Conservation (phyloP, 139 green algal genomes). For the Chlorella sp. region DNA sequence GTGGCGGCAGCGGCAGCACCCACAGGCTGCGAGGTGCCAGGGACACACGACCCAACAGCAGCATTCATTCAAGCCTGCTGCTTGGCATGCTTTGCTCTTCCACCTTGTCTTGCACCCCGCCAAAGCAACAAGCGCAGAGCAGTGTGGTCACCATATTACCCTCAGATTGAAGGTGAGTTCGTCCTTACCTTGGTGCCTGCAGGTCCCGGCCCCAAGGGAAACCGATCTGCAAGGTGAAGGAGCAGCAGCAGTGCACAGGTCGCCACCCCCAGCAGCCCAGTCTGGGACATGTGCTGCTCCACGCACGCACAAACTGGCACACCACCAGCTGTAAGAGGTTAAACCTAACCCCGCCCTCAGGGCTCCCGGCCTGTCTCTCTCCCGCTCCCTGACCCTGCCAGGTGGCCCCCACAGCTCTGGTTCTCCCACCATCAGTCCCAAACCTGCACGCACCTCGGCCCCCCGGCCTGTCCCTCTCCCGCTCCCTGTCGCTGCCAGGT, state of each 20-base stretch:
- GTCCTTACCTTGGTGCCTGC: neutral
- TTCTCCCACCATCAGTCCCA: neutral
- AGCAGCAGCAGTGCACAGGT: too few species aligned
- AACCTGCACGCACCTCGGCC: too few species aligned
- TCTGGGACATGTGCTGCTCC: too few species aligned
- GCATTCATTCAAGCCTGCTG: neutral
- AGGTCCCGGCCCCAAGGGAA: neutral
- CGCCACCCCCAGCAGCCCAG: too few species aligned
- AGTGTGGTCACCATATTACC: neutral
- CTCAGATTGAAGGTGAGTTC: neutral
- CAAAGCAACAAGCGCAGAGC: neutral
- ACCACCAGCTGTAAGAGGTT: neutral
- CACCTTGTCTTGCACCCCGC: neutral
- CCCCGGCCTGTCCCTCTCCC: neutral
- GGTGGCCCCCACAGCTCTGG: neutral
- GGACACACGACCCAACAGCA: neutral
- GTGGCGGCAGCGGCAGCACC: conserved; percentile 1
- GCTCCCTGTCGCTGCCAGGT: neutral
- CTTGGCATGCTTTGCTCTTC: neutral
- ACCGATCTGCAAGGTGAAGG: too few species aligned
- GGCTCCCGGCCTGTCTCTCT: neutral
- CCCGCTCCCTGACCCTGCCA: neutral
- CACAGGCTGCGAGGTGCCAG: conserved; percentile 17
- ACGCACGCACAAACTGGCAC: too few species aligned
- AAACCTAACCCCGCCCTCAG: neutral